Percentiles rank a stretch among this genome's conserved stretches.
phyloP scores from a whole-genome alignment of 2,329 filamentous ascomycete genomes.

The Colletotrichum tanaceti region DNA sequence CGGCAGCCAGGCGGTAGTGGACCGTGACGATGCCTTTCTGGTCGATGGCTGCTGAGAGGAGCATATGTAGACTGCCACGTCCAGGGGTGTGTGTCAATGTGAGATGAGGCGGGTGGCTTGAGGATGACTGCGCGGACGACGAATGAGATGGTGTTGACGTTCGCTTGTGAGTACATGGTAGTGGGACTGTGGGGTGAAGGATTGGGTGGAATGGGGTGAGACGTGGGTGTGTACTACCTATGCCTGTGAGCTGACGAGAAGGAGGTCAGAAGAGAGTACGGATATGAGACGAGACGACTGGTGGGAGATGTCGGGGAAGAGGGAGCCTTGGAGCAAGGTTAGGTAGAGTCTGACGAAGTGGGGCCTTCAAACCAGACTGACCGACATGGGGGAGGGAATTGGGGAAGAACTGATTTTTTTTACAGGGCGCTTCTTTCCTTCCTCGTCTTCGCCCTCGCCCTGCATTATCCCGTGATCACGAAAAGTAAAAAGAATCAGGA shows the following conservation, averaged over 20 bases:
- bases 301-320: conserved; percentile 1
- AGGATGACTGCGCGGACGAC: not conserved
- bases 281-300: not conserved
- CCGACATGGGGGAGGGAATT: too few relatives aligned
- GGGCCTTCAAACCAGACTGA: not conserved
- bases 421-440: not conserved
- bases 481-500: not conserved
- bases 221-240: not conserved
- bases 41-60: conserved; percentile 1
- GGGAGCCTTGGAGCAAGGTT: not conserved
- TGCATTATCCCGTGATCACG: conserved; percentile 19
- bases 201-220: not conserved
- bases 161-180: not conserved
- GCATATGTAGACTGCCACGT: not conserved
- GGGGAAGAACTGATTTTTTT: not conserved
- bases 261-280: not conserved
- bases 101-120: conserved; percentile 34
- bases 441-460: not conserved
- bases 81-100: not conserved
- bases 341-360: not conserved
- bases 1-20: conserved; percentile 1
- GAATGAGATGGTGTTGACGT: conserved; percentile 4
- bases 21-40: conserved; percentile 1
- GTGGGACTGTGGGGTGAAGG: not conserved
- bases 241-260: not conserved